Conservation (phyloP, 345 rosid genomes). For the Eucalyptus lansdowneana region DNA sequence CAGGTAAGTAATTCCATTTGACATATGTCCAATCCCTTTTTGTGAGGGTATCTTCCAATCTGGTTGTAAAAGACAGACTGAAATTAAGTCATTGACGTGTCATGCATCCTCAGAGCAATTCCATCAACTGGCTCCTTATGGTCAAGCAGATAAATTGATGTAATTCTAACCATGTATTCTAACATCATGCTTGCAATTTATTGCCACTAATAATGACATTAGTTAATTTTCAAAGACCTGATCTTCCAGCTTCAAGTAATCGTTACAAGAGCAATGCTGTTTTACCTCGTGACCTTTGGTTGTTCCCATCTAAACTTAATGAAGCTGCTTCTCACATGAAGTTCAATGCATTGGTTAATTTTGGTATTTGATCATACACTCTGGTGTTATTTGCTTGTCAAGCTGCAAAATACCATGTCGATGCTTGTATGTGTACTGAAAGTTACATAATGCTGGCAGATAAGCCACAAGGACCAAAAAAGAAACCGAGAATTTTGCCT, state of each 20-base stretch:
- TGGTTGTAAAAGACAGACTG: not conserved
- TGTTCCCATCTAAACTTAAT: not conserved
- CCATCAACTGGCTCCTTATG: not conserved
- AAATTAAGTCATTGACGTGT: not conserved
- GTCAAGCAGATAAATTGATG: not conserved
- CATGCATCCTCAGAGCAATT: not conserved
- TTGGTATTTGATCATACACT: not conserved
- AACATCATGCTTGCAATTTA: not conserved
- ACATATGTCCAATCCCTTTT: not conserved
- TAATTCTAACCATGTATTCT: not conserved
- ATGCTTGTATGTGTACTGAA: not conserved
- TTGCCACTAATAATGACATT: not conserved
- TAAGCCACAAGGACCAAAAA: constrained; percentile 49
- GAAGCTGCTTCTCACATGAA: not conserved
- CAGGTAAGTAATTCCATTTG: constrained; percentile 20
- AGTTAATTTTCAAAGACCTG: not conserved
- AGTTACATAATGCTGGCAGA: constrained; percentile 17
- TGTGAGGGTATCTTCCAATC: not conserved
- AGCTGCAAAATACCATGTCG: not conserved
- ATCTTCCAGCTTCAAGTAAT: not conserved
- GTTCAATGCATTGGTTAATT: not conserved
- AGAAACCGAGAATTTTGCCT: constrained; percentile 73
- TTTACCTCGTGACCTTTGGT: not conserved
- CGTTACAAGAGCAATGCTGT: not conserved
- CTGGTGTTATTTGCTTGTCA: not conserved